Evolutionary conservation across 805 yeast species (phyloP).

Genomic region (Lipomyces yamadae): DNA sequence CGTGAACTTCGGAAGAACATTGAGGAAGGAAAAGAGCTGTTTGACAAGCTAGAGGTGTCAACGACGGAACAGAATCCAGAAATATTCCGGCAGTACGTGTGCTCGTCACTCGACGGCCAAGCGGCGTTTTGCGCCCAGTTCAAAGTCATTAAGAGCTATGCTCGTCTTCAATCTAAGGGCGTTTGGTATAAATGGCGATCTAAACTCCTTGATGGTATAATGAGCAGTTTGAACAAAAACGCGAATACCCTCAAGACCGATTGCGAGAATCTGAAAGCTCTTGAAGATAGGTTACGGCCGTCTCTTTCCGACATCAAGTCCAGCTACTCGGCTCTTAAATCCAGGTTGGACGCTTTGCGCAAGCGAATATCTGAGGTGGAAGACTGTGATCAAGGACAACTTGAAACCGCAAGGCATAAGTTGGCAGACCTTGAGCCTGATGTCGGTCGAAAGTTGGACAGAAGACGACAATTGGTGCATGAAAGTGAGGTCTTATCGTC

Average conservation of each 20-base stretch:
- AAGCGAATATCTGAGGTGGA: conserved; percentile 27
- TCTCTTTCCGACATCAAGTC: conserved; percentile 23
- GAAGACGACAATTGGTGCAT: not conserved
- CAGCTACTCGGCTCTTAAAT: conserved; percentile 32
- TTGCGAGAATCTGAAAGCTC: conserved; percentile 27
- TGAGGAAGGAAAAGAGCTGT: conserved; percentile 54
- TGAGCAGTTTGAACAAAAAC: conserved; percentile 42
- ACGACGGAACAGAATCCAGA: conserved; percentile 55
- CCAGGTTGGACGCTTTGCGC: conserved; percentile 34
- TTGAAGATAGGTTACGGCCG: conserved; percentile 17
- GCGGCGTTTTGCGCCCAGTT: conserved; percentile 55
- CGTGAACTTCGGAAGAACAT: conserved; percentile 59
- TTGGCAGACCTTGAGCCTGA: conserved; percentile 28
- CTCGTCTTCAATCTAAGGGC: conserved; percentile 58
- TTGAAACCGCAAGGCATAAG: conserved; percentile 27
- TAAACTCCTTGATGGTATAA: conserved; percentile 55
- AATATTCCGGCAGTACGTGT: conserved; percentile 56
- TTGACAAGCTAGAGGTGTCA: conserved; percentile 55
- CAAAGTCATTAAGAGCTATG: conserved; percentile 55
- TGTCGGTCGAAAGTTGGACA: conserved; percentile 12
- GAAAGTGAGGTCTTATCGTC: conserved; percentile 12
- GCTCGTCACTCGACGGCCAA: conserved; percentile 49
- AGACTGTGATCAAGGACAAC: conserved; percentile 35
- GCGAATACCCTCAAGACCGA: conserved; percentile 36
- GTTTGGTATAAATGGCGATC: conserved; percentile 70